phyloP scores from a whole-genome alignment of 768 basidiomycete genomes.

The Cystofilobasidium capitatum region DNA sequence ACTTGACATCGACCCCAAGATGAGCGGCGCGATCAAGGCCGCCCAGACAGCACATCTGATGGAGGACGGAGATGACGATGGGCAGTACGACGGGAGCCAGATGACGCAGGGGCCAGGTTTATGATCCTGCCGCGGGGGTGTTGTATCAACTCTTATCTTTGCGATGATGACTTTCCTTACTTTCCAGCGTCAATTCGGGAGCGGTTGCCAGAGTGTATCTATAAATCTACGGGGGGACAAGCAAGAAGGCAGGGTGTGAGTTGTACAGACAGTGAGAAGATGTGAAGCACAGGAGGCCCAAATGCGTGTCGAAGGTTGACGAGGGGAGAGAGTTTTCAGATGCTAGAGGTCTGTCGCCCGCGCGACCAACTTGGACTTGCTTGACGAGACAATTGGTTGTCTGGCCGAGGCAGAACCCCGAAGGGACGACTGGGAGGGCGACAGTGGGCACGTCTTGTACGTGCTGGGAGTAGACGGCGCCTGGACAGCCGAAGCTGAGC shows the following conservation, averaged over 20 bases:
- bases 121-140: not conserved
- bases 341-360: not conserved
- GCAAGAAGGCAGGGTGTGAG: no score
- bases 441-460: no score
- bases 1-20: slow-evolving; percentile 88
- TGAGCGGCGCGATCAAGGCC: slow-evolving; percentile 52
- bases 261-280: no score
- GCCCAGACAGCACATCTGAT: slow-evolving; percentile 18
- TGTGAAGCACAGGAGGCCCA: no score
- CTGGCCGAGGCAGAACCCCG: no score
- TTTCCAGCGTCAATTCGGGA: no score
- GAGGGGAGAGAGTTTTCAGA: not conserved
- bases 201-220: no score
- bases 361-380: not conserved
- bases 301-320: no score
- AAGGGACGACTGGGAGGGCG: no score
- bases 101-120: slow-evolving; percentile 1
- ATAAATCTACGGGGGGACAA: no score
- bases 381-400: no score
- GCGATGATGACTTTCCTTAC: not conserved
- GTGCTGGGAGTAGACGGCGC: no score
- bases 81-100: slow-evolving; percentile 39
- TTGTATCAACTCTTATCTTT: not conserved
- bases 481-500: not conserved
- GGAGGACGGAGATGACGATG: slow-evolving; percentile 51